phyloP scores from a whole-genome alignment of 352 stramenopile genomes.

The Globisporangium acanthophoron region DNA sequence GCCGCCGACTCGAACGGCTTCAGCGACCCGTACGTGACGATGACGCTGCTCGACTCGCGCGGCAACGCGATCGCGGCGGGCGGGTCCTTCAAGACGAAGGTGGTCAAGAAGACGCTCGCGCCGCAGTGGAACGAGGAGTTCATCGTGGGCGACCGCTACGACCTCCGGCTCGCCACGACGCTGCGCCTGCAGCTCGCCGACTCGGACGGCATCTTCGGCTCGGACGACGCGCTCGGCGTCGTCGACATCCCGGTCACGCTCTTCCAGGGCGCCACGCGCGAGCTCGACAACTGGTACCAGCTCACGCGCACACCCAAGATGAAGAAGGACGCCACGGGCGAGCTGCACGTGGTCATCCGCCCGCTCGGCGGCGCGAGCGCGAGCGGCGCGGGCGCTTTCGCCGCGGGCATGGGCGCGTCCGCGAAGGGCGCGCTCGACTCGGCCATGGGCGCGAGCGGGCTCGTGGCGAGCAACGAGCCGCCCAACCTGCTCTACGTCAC shows the following conservation, averaged over 20 bases:
- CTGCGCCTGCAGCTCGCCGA: slow-evolving; percentile 54
- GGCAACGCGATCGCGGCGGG: slow-evolving; percentile 31
- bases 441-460: slow-evolving; percentile 25
- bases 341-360: slow-evolving; percentile 38
- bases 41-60: slow-evolving; percentile 47
- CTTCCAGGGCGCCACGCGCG: slow-evolving; percentile 19
- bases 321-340: slow-evolving; percentile 46
- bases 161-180: slow-evolving; percentile 56
- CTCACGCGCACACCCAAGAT: slow-evolving; percentile 43
- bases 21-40: slow-evolving; percentile 65
- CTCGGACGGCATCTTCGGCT: slow-evolving; percentile 61
- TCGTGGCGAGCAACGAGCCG: slow-evolving; percentile 7
- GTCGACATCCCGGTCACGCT: slow-evolving; percentile 62
- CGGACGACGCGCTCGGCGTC: slow-evolving; percentile 57
- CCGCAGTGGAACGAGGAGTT: slow-evolving; percentile 48
- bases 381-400: slow-evolving; percentile 3
- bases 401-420: slow-evolving; percentile 4
- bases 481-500: slow-evolving; percentile 69
- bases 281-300: slow-evolving; percentile 40
- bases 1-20: slow-evolving; percentile 62
- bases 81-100: slow-evolving; percentile 39
- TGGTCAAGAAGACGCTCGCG: slow-evolving; percentile 40
- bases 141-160: slow-evolving; percentile 36
- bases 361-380: not conserved
- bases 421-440: slow-evolving; percentile 25